Conservation (phyloP, 495 filamentous ascomycete species). For the Penicillium subrubescens region DNA sequence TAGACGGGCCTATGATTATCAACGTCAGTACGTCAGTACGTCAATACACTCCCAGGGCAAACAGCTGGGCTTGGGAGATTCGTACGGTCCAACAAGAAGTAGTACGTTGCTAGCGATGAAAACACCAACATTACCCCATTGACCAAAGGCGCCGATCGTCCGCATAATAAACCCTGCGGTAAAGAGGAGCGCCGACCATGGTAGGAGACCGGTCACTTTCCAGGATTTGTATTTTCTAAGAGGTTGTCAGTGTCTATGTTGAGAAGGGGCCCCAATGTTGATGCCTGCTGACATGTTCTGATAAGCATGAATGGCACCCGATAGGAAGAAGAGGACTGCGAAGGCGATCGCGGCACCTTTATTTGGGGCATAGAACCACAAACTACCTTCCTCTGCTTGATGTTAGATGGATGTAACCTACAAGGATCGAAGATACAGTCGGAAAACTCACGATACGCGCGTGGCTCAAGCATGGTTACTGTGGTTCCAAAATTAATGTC, state of each 20-base stretch:
- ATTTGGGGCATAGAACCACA: slow-evolving; percentile 75
- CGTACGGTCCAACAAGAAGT: slow-evolving; percentile 68
- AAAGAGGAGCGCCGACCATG: slow-evolving; percentile 55
- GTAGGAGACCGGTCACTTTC: slow-evolving; percentile 57
- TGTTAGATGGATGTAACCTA: slow-evolving; percentile 10
- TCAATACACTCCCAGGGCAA: background rate
- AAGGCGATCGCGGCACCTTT: slow-evolving; percentile 72
- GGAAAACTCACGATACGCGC: slow-evolving; percentile 20
- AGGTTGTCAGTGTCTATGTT: background rate
- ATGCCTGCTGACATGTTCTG: slow-evolving; percentile 56
- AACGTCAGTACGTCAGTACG: slow-evolving; percentile 16
- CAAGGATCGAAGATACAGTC: background rate
- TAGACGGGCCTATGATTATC: slow-evolving; percentile 61
- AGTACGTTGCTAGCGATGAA: slow-evolving; percentile 64
- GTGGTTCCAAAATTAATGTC: background rate
- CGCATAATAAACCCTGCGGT: slow-evolving; percentile 61
- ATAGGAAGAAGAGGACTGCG: slow-evolving; percentile 62
- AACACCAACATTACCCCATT: slow-evolving; percentile 56
- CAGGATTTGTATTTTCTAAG: slow-evolving; percentile 47
- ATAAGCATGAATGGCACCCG: slow-evolving; percentile 59
- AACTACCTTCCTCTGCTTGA: slow-evolving; percentile 47
- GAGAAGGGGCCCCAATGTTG: background rate
- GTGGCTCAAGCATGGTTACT: slow-evolving; percentile 13
- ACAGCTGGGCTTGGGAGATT: background rate
- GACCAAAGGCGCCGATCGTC: slow-evolving; percentile 55